phyloP scores from a whole-genome alignment of 2,329 filamentous ascomycete genomes.

The Beauveria bassiana region DNA sequence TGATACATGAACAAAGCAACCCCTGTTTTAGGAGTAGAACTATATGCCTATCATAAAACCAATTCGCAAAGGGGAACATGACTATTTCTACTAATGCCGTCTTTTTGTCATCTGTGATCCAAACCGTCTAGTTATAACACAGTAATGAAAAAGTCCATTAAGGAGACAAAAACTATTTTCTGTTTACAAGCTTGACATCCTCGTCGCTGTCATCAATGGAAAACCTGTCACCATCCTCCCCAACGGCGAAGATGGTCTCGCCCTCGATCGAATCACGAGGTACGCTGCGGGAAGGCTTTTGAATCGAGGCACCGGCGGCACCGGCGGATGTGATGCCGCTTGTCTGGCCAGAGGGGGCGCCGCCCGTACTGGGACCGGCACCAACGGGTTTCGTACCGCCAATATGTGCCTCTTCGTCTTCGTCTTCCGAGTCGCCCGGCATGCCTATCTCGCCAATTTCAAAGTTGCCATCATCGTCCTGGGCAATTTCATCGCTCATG shows the following conservation, averaged over 20 bases:
- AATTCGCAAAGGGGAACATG: not conserved
- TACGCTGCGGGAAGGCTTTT: constrained; percentile 25
- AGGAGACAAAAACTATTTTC: constrained; percentile 30
- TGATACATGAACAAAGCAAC: not conserved
- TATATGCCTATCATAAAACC: not conserved
- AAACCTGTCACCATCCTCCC: constrained; percentile 76
- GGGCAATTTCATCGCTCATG: constrained; percentile 98
- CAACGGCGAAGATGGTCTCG: constrained; percentile 93
- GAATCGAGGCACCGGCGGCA: not conserved
- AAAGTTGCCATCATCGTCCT: constrained; percentile 93
- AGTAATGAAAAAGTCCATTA: not conserved
- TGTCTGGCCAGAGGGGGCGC: not conserved
- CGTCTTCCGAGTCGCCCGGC: constrained; percentile 53
- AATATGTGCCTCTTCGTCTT: constrained; percentile 44
- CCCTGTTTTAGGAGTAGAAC: not conserved
- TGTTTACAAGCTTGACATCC: constrained; percentile 47
- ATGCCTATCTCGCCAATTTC: constrained; percentile 90
- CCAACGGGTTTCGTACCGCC: constrained; percentile 26
- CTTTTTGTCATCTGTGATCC: not conserved
- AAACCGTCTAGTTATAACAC: not conserved
- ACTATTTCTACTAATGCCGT: not conserved
- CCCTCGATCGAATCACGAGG: constrained; percentile 60
- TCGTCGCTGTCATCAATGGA: constrained; percentile 59
- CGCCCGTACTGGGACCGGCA: not conserved
- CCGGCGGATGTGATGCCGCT: not conserved